These are phyloP conservation scores for Sarocladium kiliense DNA, from an alignment of 2,329 filamentous ascomycete species.

Conservation along the genomic window DNA sequence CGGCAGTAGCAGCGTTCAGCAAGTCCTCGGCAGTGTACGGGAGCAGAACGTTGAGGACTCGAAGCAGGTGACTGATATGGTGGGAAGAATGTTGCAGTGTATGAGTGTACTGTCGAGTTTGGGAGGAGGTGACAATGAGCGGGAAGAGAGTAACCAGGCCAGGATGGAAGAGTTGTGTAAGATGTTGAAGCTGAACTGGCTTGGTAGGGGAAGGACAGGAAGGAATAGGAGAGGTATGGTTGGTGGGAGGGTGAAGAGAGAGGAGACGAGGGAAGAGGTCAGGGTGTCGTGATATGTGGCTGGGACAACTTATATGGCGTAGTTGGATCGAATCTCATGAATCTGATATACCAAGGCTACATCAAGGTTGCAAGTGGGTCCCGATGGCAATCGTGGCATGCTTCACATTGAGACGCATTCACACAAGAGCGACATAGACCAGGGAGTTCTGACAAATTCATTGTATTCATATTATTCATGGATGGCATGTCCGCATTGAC, in stretches of 20 bases:
- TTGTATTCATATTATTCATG: too few species aligned
- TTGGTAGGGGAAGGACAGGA: constrained; percentile 83
- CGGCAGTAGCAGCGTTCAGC: constrained; percentile 20
- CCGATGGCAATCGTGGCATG: too few species aligned
- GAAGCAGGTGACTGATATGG: constrained; percentile 85
- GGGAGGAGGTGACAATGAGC: constrained; percentile 49
- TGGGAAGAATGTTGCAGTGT: constrained; percentile 93
- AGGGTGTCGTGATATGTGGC: constrained; percentile 26
- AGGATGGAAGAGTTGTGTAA: constrained; percentile 81
- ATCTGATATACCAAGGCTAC: not conserved
- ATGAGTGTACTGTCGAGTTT: constrained; percentile 83
- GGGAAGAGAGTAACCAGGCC: constrained; percentile 20
- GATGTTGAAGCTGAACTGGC: constrained; percentile 93
- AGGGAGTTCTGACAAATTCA: too few species aligned
- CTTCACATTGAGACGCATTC: too few species aligned
- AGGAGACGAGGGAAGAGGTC: constrained; percentile 35
- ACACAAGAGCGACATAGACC: too few species aligned
- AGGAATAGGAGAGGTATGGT: constrained; percentile 88
- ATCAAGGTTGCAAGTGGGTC: too few species aligned
- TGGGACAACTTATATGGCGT: too few species aligned
- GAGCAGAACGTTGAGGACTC: constrained; percentile 62
- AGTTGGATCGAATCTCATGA: not conserved
- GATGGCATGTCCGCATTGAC: too few species aligned
- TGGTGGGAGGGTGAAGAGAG: constrained; percentile 53
- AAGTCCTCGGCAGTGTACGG: constrained; percentile 37